Evolutionary conservation across 2,329 filamentous ascomycete genomes (phyloP).

Genomic region (Phyllachora maydis): DNA sequence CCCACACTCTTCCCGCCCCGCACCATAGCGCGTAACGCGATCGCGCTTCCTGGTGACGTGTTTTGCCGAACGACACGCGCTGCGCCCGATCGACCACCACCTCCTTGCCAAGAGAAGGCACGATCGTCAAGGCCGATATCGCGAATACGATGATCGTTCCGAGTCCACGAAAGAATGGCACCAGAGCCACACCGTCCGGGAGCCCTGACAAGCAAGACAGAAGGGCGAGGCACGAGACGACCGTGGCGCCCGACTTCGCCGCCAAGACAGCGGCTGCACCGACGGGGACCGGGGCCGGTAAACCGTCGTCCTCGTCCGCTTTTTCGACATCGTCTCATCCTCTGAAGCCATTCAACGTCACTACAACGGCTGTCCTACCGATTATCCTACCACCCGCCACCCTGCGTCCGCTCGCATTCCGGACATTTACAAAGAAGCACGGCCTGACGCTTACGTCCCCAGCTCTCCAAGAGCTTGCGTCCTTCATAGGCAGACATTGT

Average conservation of each 20-base stretch:
- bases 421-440: constrained; percentile 94
- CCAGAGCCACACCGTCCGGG: constrained; percentile 5
- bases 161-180: constrained; percentile 7
- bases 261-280: constrained; percentile 12
- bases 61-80: too few relatives aligned
- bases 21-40: too few relatives aligned
- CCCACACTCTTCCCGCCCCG: too few relatives aligned
- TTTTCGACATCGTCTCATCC: constrained; percentile 78
- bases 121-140: too few relatives aligned
- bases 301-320: constrained; percentile 76
- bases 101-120: too few relatives aligned
- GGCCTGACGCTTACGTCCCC: constrained; percentile 80
- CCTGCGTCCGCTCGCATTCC: constrained; percentile 75
- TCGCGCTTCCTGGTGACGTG: too few relatives aligned
- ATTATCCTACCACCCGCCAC: constrained; percentile 78
- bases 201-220: constrained; percentile 10
- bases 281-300: constrained; percentile 25
- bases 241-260: constrained; percentile 16
- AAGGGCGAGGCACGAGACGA: constrained; percentile 10
- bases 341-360: constrained; percentile 39
- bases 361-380: constrained; percentile 47
- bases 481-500: constrained; percentile 83
- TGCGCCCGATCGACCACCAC: too few relatives aligned
- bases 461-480: constrained; percentile 64
- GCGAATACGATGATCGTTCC: constrained; percentile 7